Percentiles rank a stretch among this genome's conserved stretches.
phyloP scores from a whole-genome alignment of 306 rosid genomes.

The Pyrus bretschneideri region DNA sequence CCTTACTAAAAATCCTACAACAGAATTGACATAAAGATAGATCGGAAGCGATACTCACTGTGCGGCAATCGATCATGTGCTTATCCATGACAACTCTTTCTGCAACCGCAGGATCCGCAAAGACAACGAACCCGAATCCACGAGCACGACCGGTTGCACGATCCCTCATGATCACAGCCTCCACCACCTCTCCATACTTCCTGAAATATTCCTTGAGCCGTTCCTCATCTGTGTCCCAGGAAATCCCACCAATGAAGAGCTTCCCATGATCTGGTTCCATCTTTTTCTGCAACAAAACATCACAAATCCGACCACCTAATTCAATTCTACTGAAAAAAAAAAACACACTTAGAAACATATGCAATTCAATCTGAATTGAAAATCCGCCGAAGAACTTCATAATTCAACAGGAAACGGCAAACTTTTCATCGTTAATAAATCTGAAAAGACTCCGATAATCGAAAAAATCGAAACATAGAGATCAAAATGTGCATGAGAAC shows the following conservation, averaged over 20 bases:
- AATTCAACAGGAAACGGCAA: constrained; percentile 19
- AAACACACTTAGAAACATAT: not conserved
- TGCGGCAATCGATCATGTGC: constrained; percentile 86
- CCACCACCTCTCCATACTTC: constrained; percentile 84
- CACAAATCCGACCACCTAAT: constrained; percentile 18
- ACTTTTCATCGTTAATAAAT: constrained; percentile 12
- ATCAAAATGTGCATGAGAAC: constrained; percentile 46
- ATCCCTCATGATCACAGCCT: constrained; percentile 96
- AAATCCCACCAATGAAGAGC: constrained; percentile 99
- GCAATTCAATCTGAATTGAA: constrained; percentile 28
- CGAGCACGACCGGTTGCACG: constrained; percentile 95
- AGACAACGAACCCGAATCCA: constrained; percentile 83
- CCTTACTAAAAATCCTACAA: not conserved
- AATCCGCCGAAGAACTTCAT: constrained; percentile 9
- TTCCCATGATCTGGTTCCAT: constrained; percentile 96
- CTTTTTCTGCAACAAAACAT: constrained; percentile 40
- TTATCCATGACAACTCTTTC: constrained; percentile 83
- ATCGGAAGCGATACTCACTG: constrained; percentile 46
- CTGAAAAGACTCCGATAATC: constrained; percentile 19
- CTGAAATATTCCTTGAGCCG: constrained; percentile 77
- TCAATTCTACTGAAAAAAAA: constrained; percentile 3
- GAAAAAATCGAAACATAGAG: constrained; percentile 23
- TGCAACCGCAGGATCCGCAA: constrained; percentile 81
- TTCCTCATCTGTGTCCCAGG: constrained; percentile 96
- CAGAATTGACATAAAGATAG: constrained; percentile 4